Base-by-base conservation (phyloP, 164 flowering plant species). In the Magnolia sinica region DNA sequence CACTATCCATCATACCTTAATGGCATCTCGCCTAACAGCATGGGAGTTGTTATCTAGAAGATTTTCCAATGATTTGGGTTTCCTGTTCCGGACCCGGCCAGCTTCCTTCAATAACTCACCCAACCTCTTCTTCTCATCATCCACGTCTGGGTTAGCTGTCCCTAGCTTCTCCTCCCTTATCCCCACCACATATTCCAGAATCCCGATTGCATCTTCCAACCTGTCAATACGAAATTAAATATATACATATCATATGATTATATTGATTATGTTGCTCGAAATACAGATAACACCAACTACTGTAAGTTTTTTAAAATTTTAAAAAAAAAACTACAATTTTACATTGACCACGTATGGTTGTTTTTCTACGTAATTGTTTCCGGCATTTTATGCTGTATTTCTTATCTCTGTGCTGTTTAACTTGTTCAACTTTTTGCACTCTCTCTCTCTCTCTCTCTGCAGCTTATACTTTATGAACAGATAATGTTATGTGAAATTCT, bases 101-200 rank as follows among this genome's bases (percentile, higher is more conserved):
- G 94, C 91, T 81, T 91, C 94, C 78, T 88, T 90, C 67, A 93
- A 68, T 66, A 93, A 82, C 83, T 91, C 94, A 9, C 84, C 83
- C 86, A 91, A 81, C 83, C 97, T 88, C 80, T 83, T 87, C 81
- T 90, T 93, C 81, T 93, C 97, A 76, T 91, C 96, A 72, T 88
- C 91, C 65, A 89, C 94, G 69, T 90, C 97, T 24, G 94, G 92
- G 76, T 90, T 87, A 37, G 96, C 97, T n/a, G 97, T 93, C 82
- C 96, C 97, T 24, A 93, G 92, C 82, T 93, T 93, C 82, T 91
- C 94, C 82, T 91, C 97, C 77, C 97, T 89, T 83, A 88, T 84
- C 68, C 85, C 89, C 66, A 91, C 92, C 51, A 91, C 91, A 83
- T 83, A 74, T 79, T 91, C 97, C 84, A 93, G 79, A 11, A 91